These are phyloP conservation scores for Acer negundo DNA, from an alignment of 345 rosid genomes.

Conservation along the genomic window DNA sequence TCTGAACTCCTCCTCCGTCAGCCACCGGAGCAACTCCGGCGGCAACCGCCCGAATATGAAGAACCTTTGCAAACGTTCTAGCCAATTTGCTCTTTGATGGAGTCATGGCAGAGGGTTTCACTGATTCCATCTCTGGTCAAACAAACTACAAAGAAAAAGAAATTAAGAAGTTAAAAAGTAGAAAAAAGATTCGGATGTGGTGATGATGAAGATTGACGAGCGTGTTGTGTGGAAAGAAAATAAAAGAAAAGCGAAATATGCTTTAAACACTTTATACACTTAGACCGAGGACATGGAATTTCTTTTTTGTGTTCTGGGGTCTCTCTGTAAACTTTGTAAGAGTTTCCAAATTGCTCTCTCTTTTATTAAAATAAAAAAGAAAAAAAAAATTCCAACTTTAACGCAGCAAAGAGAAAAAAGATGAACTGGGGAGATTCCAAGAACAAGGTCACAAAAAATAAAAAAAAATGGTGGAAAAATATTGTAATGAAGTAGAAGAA, in stretches of 20 bases:
- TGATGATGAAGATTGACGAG: constrained; percentile 25
- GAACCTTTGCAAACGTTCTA: constrained; percentile 68
- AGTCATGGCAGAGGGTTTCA: constrained; percentile 52
- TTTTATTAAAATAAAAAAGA: constrained; percentile 6
- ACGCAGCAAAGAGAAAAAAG: constrained; percentile 8
- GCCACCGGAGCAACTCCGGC: constrained; percentile 68
- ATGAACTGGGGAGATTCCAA: constrained; percentile 5
- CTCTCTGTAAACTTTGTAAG: constrained; percentile 11
- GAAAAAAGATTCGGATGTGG: constrained; percentile 7
- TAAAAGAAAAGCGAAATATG: constrained; percentile 32
- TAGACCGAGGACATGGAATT: constrained; percentile 42
- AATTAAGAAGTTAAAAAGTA: not conserved
- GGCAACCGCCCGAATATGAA: constrained; percentile 51
- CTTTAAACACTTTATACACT: constrained; percentile 55
- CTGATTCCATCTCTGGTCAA: constrained; percentile 69
- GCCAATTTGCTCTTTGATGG: constrained; percentile 66
- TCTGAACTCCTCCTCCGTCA: constrained; percentile 42
- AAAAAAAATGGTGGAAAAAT: not conserved
- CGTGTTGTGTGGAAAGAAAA: constrained; percentile 25
- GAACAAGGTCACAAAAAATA: not conserved
- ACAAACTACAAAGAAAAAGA: constrained; percentile 9
- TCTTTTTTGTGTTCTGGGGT: constrained; percentile 30
- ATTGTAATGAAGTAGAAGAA: not conserved
- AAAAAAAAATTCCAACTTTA: not conserved
- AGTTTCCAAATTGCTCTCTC: constrained; percentile 21